Conservation (phyloP, 306 rosid genomes). For the Lathyrus aphaca region DNA sequence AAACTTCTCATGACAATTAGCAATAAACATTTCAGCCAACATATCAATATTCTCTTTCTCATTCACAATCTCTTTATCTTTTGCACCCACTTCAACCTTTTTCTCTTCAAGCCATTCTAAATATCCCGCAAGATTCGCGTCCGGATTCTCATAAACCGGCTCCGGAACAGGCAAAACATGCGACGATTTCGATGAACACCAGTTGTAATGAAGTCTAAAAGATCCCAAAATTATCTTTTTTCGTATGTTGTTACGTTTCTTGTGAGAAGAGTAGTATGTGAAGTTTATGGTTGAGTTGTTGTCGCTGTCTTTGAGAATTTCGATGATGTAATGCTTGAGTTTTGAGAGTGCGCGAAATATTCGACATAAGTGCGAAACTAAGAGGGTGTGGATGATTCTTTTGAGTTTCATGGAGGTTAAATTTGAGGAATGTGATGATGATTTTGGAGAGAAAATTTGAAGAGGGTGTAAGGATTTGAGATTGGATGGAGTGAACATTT, state of each 20-base stretch:
- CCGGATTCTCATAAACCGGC: constrained; percentile 46
- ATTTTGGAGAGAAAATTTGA: constrained; percentile 57
- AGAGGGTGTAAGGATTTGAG: constrained; percentile 25
- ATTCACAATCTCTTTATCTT: constrained; percentile 41
- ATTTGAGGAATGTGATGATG: constrained; percentile 46
- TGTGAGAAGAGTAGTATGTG: constrained; percentile 34
- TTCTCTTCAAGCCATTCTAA: constrained; percentile 84
- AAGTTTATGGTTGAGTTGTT: constrained; percentile 37
- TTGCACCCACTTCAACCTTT: constrained; percentile 7
- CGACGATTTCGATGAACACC: constrained; percentile 79
- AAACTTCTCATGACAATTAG: constrained; percentile 83
- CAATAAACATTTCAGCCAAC: constrained; percentile 88
- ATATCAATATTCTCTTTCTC: constrained; percentile 80
- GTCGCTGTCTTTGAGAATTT: constrained; percentile 44
- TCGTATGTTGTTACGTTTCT: constrained; percentile 39
- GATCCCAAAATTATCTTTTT: constrained; percentile 77
- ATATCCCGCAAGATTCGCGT: constrained; percentile 68
- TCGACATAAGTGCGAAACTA: constrained; percentile 65
- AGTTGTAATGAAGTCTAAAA: constrained; percentile 87
- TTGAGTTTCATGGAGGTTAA: constrained; percentile 63
- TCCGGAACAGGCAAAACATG: constrained; percentile 80
- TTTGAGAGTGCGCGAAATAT: constrained; percentile 61
- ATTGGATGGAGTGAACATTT: constrained; percentile 60
- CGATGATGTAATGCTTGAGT: constrained; percentile 54
- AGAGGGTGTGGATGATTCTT: constrained; percentile 63